These are phyloP conservation scores for Manihot esculenta DNA, from an alignment of 441 rosid genomes.

Conservation along the genomic window DNA sequence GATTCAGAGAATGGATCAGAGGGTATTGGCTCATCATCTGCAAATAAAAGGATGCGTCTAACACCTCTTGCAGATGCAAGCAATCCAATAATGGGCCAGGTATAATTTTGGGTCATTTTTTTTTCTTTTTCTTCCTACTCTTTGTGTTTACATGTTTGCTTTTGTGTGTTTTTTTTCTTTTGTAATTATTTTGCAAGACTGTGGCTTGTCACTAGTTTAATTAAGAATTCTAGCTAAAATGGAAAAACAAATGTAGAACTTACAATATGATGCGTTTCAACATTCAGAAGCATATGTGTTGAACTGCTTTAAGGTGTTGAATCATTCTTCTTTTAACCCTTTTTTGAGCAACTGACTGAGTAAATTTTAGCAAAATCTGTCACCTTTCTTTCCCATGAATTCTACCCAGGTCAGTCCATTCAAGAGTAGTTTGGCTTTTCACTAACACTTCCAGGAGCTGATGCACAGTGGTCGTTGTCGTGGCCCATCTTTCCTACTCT, in stretches of 20 bases:
- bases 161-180: too few relatives aligned
- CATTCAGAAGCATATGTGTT: neutral
- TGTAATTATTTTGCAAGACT: too few relatives aligned
- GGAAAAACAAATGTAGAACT: neutral
- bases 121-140: neutral
- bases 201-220: neutral
- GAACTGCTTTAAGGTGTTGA: neutral
- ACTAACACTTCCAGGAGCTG: neutral
- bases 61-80: slow-evolving; percentile 95
- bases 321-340: neutral
- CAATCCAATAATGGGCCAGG: slow-evolving; percentile 99
- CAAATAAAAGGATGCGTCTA: slow-evolving; percentile 59
- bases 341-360: neutral
- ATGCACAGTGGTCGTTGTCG: neutral
- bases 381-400: neutral
- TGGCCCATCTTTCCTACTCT: neutral
- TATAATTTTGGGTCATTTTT: slow-evolving; percentile 18
- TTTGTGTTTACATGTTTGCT: neutral
- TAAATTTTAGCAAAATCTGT: neutral
- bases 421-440: neutral
- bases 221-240: neutral
- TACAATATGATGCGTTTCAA: too few relatives aligned
- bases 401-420: neutral
- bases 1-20: slow-evolving; percentile 40
- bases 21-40: slow-evolving; percentile 28